These are phyloP conservation scores for Plasmodium fragile DNA, from an alignment of 169 alveolate genomes.

Conservation along the genomic window DNA sequence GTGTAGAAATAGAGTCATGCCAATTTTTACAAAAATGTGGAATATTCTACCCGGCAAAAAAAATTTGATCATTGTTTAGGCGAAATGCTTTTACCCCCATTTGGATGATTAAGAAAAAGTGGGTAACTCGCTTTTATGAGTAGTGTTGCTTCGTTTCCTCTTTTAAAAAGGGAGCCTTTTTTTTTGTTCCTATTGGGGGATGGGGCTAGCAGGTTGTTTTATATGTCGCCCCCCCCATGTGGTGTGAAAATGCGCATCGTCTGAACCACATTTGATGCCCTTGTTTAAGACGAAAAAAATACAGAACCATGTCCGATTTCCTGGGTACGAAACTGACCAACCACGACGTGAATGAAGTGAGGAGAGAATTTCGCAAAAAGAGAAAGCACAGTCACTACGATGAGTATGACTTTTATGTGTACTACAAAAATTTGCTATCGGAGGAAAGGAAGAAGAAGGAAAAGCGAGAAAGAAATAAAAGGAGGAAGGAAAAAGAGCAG, in stretches of 20 bases:
- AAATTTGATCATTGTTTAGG: neutral
- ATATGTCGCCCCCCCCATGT: neutral
- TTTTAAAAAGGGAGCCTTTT: neutral
- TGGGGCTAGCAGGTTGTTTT: neutral
- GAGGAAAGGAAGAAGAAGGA: conserved; percentile 38
- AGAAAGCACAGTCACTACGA: conserved; percentile 23
- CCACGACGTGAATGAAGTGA: conserved; percentile 35
- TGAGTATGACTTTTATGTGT: conserved; percentile 71
- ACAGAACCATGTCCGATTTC: conserved; percentile 27
- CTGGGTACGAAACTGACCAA: conserved; percentile 56
- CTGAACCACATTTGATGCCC: neutral
- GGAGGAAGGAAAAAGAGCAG: neutral
- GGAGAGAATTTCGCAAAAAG: conserved; percentile 38
- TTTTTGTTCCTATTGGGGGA: neutral
- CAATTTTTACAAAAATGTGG: neutral
- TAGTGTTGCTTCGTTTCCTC: neutral
- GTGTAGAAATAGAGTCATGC: neutral
- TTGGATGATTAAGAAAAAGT: neutral
- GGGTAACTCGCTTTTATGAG: neutral
- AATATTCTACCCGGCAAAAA: neutral
- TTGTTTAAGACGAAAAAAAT: neutral
- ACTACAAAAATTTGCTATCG: conserved; percentile 54
- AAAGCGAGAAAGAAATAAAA: conserved; percentile 2
- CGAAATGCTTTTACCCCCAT: neutral
- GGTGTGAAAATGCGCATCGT: neutral